A percentile compares a stretch with the other conserved stretches of the same genome.
phyloP scores from a whole-genome alignment of 345 rosid genomes.

The Syzygium jambos region DNA sequence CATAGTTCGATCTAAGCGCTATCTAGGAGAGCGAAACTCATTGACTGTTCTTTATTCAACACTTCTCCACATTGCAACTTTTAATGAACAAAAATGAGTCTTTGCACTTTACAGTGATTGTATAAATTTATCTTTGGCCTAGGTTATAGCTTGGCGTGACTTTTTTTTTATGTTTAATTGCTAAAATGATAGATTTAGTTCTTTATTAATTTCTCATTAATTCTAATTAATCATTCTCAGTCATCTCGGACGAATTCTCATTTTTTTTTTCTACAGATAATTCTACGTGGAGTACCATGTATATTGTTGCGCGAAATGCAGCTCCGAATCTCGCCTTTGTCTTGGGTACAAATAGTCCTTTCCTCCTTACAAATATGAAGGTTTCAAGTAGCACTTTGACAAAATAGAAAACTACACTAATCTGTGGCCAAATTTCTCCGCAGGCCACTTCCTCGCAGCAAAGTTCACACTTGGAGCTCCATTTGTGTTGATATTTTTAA shows the following conservation, averaged over 20 bases:
- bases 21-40: background rate
- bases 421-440: background rate
- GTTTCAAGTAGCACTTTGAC: background rate
- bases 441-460: background rate
- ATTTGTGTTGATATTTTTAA: background rate
- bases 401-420: background rate
- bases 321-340: background rate
- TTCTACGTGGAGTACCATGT: background rate
- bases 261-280: background rate
- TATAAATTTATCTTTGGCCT: background rate
- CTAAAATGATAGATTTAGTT: background rate
- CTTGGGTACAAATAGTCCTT: background rate
- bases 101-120: background rate
- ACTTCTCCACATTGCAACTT: background rate
- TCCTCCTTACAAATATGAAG: background rate
- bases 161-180: background rate
- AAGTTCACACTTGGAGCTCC: background rate
- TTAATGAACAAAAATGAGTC: background rate
- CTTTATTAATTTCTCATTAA: background rate
- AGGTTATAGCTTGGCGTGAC: background rate
- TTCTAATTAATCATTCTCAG: background rate
- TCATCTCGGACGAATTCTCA: background rate
- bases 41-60: background rate
- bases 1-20: background rate
- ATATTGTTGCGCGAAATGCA: accelerated